These are phyloP conservation scores for Meira nashicola DNA, from an alignment of 1,284 basidiomycete genomes.

Conservation along the genomic window DNA sequence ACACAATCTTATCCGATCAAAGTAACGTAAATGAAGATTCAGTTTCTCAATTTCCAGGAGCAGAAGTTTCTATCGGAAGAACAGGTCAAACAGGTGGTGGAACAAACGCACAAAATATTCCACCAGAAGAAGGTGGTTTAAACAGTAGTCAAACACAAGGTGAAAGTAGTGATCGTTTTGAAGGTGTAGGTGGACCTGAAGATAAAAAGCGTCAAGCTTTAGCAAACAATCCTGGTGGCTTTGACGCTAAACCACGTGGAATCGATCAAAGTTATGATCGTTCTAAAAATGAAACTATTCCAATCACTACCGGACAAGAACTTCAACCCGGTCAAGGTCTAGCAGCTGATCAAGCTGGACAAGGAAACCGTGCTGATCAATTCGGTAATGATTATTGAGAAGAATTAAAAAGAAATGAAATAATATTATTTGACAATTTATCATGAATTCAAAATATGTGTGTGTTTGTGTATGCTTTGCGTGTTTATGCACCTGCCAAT, in stretches of 20 bases:
- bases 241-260: slow-evolving; percentile 19
- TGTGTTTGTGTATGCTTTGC: too few species aligned
- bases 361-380: neutral
- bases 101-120: slow-evolving; percentile 37
- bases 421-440: neutral
- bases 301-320: slow-evolving; percentile 32
- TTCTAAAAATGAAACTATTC: slow-evolving; percentile 29
- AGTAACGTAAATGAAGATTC: slow-evolving; percentile 39
- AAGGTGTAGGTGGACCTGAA: slow-evolving; percentile 34
- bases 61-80: slow-evolving; percentile 27
- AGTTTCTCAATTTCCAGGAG: slow-evolving; percentile 30
- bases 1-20: slow-evolving; percentile 32
- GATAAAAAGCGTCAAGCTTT: slow-evolving; percentile 30
- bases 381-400: neutral
- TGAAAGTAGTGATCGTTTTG: slow-evolving; percentile 36
- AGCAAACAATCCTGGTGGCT: slow-evolving; percentile 30
- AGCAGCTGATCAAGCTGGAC: slow-evolving; percentile 24
- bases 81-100: slow-evolving; percentile 39
- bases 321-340: slow-evolving; percentile 31
- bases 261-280: slow-evolving; percentile 28
- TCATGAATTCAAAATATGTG: neutral
- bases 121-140: slow-evolving; percentile 37
- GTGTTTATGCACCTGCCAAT: slow-evolving; percentile 7
- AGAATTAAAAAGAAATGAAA: neutral
- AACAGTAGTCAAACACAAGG: slow-evolving; percentile 27